Evolutionary conservation across 2,329 filamentous ascomycete species (phyloP).

Genomic region (Hymenoscyphus scutula): DNA sequence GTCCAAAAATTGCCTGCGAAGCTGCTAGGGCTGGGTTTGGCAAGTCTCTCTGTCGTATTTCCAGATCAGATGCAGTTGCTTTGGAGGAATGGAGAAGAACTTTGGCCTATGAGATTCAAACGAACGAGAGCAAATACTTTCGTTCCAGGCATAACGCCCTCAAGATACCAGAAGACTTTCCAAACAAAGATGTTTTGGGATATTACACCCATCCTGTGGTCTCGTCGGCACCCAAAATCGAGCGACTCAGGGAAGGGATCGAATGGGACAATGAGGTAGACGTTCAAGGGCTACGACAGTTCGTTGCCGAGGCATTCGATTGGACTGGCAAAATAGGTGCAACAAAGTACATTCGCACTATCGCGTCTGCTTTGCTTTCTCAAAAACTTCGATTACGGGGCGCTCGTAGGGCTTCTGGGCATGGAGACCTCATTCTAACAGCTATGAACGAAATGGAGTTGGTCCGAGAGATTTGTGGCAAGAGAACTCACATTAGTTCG

Average conservation of each 20-base stretch:
- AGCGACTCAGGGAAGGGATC: constrained; percentile 51
- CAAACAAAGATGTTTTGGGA: constrained; percentile 71
- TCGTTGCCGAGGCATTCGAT: constrained; percentile 77
- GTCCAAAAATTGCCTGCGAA: constrained; percentile 83
- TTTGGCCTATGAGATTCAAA: constrained; percentile 71
- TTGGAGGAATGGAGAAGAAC: constrained; percentile 69
- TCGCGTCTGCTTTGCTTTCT: constrained; percentile 73
- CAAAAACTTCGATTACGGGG: constrained; percentile 51
- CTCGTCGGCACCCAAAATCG: constrained; percentile 58
- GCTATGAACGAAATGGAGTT: constrained; percentile 50
- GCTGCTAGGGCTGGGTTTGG: constrained; percentile 89
- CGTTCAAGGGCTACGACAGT: constrained; percentile 65
- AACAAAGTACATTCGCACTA: constrained; percentile 76
- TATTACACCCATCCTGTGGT: constrained; percentile 89
- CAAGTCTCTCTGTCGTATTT: constrained; percentile 65
- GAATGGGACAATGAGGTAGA: constrained; percentile 65
- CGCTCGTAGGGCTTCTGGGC: constrained; percentile 38
- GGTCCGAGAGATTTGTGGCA: constrained; percentile 65
- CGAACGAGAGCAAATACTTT: constrained; percentile 83
- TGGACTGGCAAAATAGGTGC: constrained; percentile 80
- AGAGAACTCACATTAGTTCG: constrained; percentile 68
- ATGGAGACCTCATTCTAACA: constrained; percentile 38
- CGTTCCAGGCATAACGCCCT: constrained; percentile 71
- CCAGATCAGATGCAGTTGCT: constrained; percentile 55
- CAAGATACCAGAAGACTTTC: constrained; percentile 76